Conservation (phyloP, 192 early-diverging fungal genomes). For the Thoreauomyces humboldtii region DNA sequence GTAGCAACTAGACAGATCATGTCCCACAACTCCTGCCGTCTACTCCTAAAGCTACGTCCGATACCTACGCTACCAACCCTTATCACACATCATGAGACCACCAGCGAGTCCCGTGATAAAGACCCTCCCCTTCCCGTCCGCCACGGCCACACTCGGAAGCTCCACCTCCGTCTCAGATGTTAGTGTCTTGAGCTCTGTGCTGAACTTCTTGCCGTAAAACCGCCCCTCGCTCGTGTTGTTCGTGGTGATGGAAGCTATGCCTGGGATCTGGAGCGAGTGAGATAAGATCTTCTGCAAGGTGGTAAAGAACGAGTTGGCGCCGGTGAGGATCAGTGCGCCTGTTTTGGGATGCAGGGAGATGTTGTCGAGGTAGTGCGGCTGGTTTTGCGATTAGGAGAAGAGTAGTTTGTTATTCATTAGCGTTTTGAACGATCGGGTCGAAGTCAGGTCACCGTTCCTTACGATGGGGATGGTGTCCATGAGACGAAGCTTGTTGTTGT, state of each 20-base stretch:
- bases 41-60: too few relatives aligned
- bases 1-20: too few relatives aligned
- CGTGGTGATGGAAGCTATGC: slow-evolving; percentile 6
- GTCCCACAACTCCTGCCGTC: too few relatives aligned
- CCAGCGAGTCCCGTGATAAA: neutral
- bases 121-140: slow-evolving; percentile 1
- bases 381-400: neutral
- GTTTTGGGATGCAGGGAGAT: slow-evolving; percentile 8
- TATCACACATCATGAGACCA: neutral
- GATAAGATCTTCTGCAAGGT: neutral
- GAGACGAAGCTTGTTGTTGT: slow-evolving; percentile 19
- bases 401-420: neutral
- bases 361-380: slow-evolving; percentile 12
- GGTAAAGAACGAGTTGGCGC: neutral
- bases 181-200: neutral
- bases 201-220: slow-evolving; percentile 33
- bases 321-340: slow-evolving; percentile 18
- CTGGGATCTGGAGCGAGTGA: neutral
- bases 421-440: neutral
- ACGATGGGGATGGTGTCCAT: slow-evolving; percentile 4
- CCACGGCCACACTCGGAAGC: neutral
- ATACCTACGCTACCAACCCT: neutral
- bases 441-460: neutral
- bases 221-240: slow-evolving; percentile 19
- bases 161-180: too few relatives aligned